Conservation (phyloP, 192 early-diverging fungal genomes). For the Coemansia javaensis region DNA sequence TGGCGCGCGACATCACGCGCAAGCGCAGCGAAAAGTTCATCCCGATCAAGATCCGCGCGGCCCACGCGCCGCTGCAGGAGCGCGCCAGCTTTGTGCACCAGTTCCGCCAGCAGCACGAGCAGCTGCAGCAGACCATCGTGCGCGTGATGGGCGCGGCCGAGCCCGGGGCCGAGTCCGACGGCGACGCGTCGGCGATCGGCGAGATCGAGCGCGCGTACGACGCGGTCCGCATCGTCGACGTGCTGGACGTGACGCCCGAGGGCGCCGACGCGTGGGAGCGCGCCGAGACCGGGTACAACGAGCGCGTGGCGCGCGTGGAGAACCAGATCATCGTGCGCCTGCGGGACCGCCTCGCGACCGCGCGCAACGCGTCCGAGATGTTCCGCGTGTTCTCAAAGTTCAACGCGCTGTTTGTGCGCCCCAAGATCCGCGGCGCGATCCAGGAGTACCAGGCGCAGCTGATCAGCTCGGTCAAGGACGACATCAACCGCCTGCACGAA, state of each 20-base stretch:
- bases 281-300: conserved; percentile 89
- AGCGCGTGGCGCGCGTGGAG: conserved; percentile 90
- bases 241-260: conserved; percentile 88
- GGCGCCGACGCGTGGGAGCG: conserved; percentile 91
- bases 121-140: conserved; percentile 93
- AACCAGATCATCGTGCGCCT: conserved; percentile 94
- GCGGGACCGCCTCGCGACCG: conserved; percentile 89
- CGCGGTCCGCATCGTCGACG: conserved; percentile 86
- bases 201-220: conserved; percentile 91
- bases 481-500: conserved; percentile 90
- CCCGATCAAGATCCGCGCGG: conserved; percentile 87
- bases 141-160: conserved; percentile 73
- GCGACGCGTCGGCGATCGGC: conserved; percentile 71
- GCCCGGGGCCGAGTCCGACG: conserved; percentile 51
- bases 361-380: conserved; percentile 98
- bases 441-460: conserved; percentile 99
- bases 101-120: conserved; percentile 96
- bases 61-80: conserved; percentile 92
- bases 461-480: conserved; percentile 97
- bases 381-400: conserved; percentile 99
- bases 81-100: conserved; percentile 80
- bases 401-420: conserved; percentile 98
- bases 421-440: conserved; percentile 99
- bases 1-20: conserved; percentile 90
- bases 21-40: conserved; percentile 93